phyloP scores from a whole-genome alignment of 1,284 basidiomycete species.

The Puccinia horiana region DNA sequence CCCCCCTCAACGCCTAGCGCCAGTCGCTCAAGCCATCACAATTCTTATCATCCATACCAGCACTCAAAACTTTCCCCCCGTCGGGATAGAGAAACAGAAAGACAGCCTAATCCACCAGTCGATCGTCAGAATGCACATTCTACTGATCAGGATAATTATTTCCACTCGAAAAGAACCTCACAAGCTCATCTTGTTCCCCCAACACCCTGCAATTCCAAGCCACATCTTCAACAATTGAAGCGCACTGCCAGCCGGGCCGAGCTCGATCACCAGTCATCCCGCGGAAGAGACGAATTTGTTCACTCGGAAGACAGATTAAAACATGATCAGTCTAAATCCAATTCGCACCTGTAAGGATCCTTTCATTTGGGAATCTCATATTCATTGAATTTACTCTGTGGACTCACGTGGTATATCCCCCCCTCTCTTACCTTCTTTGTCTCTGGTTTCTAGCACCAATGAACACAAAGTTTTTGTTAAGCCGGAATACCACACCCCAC shows the following conservation, averaged over 20 bases:
- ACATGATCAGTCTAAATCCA: constrained; percentile 3
- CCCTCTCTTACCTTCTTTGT: background rate
- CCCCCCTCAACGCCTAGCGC: background rate
- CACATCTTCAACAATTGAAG: constrained; percentile 18
- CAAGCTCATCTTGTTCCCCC: background rate
- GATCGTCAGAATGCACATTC: background rate
- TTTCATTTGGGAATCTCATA: background rate
- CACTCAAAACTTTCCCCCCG: background rate
- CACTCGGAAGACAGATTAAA: constrained; percentile 24
- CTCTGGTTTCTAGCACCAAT: background rate
- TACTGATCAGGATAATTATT: background rate
- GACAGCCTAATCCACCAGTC: background rate
- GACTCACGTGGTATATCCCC: background rate
- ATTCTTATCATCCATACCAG: background rate
- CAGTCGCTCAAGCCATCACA: constrained; percentile 14
- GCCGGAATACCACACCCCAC: constrained; percentile 41
- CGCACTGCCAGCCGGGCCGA: constrained; percentile 38
- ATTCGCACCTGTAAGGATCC: background rate
- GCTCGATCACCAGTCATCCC: constrained; percentile 10
- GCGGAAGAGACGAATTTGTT: background rate
- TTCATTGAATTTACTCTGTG: background rate
- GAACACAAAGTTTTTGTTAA: constrained; percentile 22
- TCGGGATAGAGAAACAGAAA: background rate
- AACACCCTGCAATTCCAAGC: background rate
- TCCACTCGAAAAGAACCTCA: background rate